Conservation (phyloP, 805 yeast species). For the Diddensiella caesifluorescens region DNA sequence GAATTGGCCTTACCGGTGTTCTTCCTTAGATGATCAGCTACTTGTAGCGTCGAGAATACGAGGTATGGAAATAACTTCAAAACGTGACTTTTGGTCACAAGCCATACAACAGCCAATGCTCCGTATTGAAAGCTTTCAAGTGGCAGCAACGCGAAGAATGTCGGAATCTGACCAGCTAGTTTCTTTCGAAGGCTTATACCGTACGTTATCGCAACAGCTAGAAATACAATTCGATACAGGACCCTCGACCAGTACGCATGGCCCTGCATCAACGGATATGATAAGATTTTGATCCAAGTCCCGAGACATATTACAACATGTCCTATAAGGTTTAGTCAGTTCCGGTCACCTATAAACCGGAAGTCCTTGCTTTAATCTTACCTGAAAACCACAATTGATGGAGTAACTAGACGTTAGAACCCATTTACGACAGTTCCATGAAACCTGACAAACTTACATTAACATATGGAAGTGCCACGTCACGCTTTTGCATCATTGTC, state of each 20-base stretch:
- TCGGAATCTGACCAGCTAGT: conserved; percentile 57
- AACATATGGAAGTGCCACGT: no score
- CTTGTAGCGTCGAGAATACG: conserved; percentile 72
- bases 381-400: conserved; percentile 1
- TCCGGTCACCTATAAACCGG: no score
- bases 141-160: conserved; percentile 57
- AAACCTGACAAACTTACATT: no score
- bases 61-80: conserved; percentile 66
- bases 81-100: conserved; percentile 53
- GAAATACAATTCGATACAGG: conserved; percentile 26
- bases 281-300: conserved; percentile 13
- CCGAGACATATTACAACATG: conserved; percentile 15
- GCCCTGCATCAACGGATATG: conserved; percentile 24
- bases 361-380: no score
- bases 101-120: conserved; percentile 48
- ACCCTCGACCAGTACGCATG: conserved; percentile 21
- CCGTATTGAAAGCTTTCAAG: conserved; percentile 73
- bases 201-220: conserved; percentile 22
- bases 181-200: conserved; percentile 32
- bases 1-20: conserved; percentile 8
- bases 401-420: no score
- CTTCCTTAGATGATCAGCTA: conserved; percentile 45
- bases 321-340: no score
- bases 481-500: no score
- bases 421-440: no score